A percentile compares a stretch with the other conserved stretches of the same genome.
phyloP scores from a whole-genome alignment of 768 basidiomycete genomes.

The Russula sp. region DNA sequence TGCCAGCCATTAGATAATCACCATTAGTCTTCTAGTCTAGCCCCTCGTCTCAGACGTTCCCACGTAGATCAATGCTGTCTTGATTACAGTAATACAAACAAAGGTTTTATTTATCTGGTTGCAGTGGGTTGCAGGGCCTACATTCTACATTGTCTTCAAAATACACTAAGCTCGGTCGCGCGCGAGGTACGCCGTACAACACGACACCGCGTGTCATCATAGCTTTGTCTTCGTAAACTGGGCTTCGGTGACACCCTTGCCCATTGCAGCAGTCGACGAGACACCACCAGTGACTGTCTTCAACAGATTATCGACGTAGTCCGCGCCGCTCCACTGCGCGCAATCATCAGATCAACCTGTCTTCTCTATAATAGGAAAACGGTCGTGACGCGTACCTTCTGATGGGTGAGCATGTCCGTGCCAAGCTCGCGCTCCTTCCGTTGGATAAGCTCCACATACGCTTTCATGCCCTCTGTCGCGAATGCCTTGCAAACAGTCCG shows the following conservation, averaged over 20 bases:
- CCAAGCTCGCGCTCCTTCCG: slow-evolving; percentile 88
- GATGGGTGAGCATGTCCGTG: slow-evolving; percentile 96
- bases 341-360: slow-evolving; percentile 25
- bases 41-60: not conserved
- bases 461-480: slow-evolving; percentile 97
- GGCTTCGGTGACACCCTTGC: slow-evolving; percentile 88
- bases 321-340: slow-evolving; percentile 87
- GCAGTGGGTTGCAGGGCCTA: not conserved
- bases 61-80: too few species aligned
- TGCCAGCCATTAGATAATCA: too few species aligned
- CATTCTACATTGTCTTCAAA: not conserved
- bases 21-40: too few species aligned
- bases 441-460: slow-evolving; percentile 94
- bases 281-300: slow-evolving; percentile 98
- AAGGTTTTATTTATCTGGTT: not conserved
- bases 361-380: not conserved
- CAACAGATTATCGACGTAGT: slow-evolving; percentile 86
- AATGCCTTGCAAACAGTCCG: slow-evolving; percentile 89
- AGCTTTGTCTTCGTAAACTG: slow-evolving; percentile 63
- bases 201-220: slow-evolving; percentile 37
- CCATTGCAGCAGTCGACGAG: slow-evolving; percentile 99
- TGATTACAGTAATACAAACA: too few species aligned
- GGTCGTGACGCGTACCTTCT: slow-evolving; percentile 58
- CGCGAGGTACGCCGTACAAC: not conserved
- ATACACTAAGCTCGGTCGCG: not conserved